These are phyloP conservation scores for Pinus albicaulis DNA, from an alignment of 75 land plant species.

Conservation along the genomic window DNA sequence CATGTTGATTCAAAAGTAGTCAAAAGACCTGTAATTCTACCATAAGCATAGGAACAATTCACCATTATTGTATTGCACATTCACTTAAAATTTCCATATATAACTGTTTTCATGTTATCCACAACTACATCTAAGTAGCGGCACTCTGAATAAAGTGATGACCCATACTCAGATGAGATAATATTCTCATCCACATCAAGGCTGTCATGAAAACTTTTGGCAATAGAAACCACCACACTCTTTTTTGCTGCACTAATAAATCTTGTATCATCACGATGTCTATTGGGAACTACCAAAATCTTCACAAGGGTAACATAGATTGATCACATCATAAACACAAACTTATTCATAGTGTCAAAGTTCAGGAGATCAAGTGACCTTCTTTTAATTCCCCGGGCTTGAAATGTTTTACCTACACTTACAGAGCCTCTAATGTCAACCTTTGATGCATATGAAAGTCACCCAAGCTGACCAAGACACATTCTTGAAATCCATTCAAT, in stretches of 20 bases:
- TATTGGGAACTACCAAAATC: conserved; percentile 71
- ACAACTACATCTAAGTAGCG: conserved; percentile 94
- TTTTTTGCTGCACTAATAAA: conserved; percentile 60
- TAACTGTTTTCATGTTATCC: conserved; percentile 71
- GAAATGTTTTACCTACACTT: conserved; percentile 33
- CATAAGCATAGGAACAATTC: conserved; percentile 82
- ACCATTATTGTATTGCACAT: conserved; percentile 73
- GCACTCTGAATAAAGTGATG: conserved; percentile 72
- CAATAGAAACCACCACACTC: conserved; percentile 58
- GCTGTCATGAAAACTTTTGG: conserved; percentile 66
- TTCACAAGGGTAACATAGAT: conserved; percentile 71
- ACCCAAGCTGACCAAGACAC: conserved; percentile 63
- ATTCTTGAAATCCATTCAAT: conserved; percentile 54
- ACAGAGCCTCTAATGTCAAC: conserved; percentile 41
- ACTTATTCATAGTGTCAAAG: conserved; percentile 58
- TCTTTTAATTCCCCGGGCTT: conserved; percentile 53
- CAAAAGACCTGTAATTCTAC: conserved; percentile 70
- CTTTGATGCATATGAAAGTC: conserved; percentile 60
- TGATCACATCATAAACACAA: conserved; percentile 60
- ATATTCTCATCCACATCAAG: conserved; percentile 57
- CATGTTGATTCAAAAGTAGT: conserved; percentile 93
- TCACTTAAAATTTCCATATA: conserved; percentile 65
- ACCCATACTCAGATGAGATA: conserved; percentile 38
- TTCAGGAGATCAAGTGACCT: conserved; percentile 71
- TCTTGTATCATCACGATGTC: conserved; percentile 76